A percentile compares a stretch with the other conserved stretches of the same genome.
These are phyloP conservation scores for Scenedesmus sp. DNA, from an alignment of 163 green algal species.

Conservation along the genomic window DNA sequence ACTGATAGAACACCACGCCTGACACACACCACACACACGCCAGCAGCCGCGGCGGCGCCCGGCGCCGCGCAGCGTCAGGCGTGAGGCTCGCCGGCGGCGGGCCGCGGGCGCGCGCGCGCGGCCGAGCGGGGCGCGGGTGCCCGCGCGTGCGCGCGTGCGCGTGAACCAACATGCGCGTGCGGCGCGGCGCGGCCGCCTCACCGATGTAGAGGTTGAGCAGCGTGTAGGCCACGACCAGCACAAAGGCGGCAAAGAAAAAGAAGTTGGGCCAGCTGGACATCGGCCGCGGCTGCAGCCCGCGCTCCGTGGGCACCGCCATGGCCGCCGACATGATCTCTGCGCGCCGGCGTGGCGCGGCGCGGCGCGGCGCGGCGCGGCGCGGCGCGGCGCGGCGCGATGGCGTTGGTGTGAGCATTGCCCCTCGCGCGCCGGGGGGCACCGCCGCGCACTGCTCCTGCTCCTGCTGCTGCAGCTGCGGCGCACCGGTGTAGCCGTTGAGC, in stretches of 20 bases:
- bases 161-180: too few species aligned
- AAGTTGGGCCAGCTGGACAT: conserved; percentile 55
- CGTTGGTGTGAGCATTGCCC: neutral
- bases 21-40: conserved; percentile 42
- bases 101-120: too few species aligned
- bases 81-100: too few species aligned
- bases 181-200: conserved; percentile 62
- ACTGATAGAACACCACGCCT: conserved; percentile 78
- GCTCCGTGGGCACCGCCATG: conserved; percentile 57
- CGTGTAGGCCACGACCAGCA: conserved; percentile 79
- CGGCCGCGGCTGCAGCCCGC: conserved; percentile 56
- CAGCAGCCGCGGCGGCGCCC: conserved; percentile 76
- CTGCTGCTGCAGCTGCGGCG: too few species aligned
- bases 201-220: conserved; percentile 86
- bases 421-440: neutral
- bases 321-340: conserved; percentile 42
- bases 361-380: too few species aligned
- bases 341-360: too few species aligned
- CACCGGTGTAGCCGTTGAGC: conserved; percentile 75
- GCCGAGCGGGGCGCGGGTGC: too few species aligned
- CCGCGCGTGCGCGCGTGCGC: too few species aligned
- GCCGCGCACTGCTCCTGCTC: too few species aligned
- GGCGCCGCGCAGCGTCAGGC: too few species aligned
- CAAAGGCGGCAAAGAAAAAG: conserved; percentile 83
- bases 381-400: too few species aligned